Percentiles rank a stretch among this genome's conserved stretches.
phyloP scores from a whole-genome alignment of 2,329 filamentous ascomycete genomes.

The Phaeomoniella chlamydospora region DNA sequence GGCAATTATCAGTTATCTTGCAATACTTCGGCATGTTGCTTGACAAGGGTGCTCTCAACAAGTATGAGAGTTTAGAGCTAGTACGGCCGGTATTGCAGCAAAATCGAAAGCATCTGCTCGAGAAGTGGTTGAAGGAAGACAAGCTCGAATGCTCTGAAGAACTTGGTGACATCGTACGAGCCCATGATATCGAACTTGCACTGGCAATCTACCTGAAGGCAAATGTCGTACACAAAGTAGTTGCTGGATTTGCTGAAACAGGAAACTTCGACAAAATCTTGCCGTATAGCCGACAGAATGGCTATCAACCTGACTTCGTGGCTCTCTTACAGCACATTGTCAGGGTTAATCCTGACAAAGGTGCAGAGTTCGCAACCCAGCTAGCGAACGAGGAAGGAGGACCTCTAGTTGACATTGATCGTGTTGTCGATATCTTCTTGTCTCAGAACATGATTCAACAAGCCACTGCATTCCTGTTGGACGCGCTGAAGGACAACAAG shows the following conservation, averaged over 20 bases:
- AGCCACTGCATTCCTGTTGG: slow-evolving; percentile 92
- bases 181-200: slow-evolving; percentile 78
- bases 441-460: slow-evolving; percentile 96
- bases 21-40: slow-evolving; percentile 97
- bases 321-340: slow-evolving; percentile 85
- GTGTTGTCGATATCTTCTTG: slow-evolving; percentile 95
- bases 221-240: slow-evolving; percentile 82
- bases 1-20: slow-evolving; percentile 83
- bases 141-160: slow-evolving; percentile 95
- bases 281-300: slow-evolving; percentile 69
- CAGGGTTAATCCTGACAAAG: slow-evolving; percentile 82
- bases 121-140: slow-evolving; percentile 95
- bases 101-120: slow-evolving; percentile 85
- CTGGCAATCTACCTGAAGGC: slow-evolving; percentile 82
- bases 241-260: slow-evolving; percentile 86
- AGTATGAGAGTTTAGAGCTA: slow-evolving; percentile 85
- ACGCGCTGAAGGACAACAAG: slow-evolving; percentile 87
- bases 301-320: slow-evolving; percentile 93
- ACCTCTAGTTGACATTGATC: slow-evolving; percentile 79
- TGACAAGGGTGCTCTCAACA: slow-evolving; percentile 87
- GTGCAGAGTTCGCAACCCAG: slow-evolving; percentile 82
- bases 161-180: slow-evolving; percentile 82
- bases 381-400: slow-evolving; percentile 81
- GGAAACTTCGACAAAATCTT: slow-evolving; percentile 96
- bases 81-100: slow-evolving; percentile 85